Evolutionary conservation across 176 grass and related monocot genomes (phyloP).

Genomic region (Cenchrus fungigraminus): DNA sequence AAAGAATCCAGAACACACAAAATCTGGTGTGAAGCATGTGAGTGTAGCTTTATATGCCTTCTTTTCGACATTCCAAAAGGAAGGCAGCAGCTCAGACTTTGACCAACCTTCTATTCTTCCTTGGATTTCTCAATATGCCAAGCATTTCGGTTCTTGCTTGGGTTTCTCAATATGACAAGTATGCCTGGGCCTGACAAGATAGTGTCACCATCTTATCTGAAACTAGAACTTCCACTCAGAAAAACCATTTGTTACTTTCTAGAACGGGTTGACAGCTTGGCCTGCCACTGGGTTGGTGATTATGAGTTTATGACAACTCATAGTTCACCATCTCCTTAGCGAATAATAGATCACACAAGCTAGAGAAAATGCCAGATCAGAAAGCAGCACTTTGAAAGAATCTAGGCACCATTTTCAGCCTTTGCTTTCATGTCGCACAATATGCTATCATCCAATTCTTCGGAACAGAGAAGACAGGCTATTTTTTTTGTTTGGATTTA

Average conservation of each 20-base stretch:
- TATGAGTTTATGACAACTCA: not conserved
- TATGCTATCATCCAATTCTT: not conserved
- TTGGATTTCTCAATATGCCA: constrained; percentile 20
- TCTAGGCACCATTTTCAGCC: not conserved
- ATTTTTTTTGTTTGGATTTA: not conserved
- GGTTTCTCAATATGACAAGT: not conserved
- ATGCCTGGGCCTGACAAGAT: not conserved
- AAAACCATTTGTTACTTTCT: constrained; percentile 7
- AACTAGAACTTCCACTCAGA: constrained; percentile 5
- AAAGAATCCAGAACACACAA: not conserved
- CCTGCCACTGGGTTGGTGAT: not conserved
- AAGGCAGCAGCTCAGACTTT: not conserved
- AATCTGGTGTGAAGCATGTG: not conserved
- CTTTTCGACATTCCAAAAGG: constrained; percentile 27
- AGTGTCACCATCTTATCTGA: constrained; percentile 24
- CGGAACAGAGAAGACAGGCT: not conserved
- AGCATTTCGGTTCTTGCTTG: not conserved
- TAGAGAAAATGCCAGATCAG: not conserved
- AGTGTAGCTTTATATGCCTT: not conserved
- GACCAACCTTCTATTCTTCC: constrained; percentile 1
- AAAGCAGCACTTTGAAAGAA: not conserved
- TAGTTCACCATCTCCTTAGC: not conserved
- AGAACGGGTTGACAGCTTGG: constrained; percentile 1
- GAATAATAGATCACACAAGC: not conserved
- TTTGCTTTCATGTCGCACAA: not conserved